phyloP scores from a whole-genome alignment of 805 yeast genomes.

The Yarrowia osloensis region DNA sequence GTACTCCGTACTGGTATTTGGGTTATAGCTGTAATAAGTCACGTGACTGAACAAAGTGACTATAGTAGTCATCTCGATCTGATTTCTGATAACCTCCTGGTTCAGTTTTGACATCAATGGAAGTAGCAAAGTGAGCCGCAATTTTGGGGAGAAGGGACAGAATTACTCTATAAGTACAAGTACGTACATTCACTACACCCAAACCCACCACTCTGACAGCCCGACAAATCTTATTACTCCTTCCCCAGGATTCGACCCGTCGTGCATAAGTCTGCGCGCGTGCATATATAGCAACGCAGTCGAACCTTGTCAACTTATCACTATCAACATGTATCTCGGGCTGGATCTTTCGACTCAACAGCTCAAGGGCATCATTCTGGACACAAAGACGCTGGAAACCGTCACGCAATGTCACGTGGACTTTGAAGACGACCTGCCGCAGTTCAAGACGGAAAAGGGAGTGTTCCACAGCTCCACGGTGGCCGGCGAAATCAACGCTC shows the following conservation, averaged over 20 bases:
- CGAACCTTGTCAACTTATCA: not conserved
- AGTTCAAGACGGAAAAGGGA: constrained; percentile 71
- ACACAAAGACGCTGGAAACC: constrained; percentile 52
- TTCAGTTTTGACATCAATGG: no score
- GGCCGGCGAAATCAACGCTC: constrained; percentile 63
- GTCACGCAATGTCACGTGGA: constrained; percentile 63
- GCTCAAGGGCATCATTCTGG: constrained; percentile 69
- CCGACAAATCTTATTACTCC: not conserved
- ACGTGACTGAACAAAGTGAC: no score
- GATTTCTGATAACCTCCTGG: no score
- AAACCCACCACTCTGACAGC: no score
- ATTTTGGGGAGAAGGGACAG: no score
- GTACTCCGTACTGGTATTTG: no score
- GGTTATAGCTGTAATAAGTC: no score
- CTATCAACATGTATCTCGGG: constrained; percentile 47
- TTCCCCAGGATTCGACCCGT: not conserved
- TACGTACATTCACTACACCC: no score
- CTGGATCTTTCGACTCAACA: constrained; percentile 91
- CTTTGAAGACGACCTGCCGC: constrained; percentile 64
- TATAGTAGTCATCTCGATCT: no score
- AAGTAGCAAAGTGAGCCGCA: no score
- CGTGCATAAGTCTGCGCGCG: not conserved
- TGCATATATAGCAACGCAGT: constrained; percentile 10
- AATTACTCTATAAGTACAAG: no score
- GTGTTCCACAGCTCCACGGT: constrained; percentile 55